Conservation (phyloP, 2,329 filamentous ascomycete species). For the Cryphonectria carpinicola region DNA sequence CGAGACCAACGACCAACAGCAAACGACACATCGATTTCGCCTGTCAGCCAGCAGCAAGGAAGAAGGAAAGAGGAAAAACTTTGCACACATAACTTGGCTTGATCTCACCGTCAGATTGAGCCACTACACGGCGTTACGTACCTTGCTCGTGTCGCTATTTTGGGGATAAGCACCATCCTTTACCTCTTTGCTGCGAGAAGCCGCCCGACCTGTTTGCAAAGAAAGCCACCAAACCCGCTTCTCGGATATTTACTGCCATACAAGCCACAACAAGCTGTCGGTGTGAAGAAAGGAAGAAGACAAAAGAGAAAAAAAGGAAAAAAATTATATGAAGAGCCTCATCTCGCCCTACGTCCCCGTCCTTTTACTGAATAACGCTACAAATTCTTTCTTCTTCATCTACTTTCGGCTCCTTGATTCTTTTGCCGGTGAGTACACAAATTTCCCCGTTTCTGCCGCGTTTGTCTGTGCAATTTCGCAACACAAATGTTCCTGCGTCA, state of each 20-base stretch:
- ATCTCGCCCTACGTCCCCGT: background rate
- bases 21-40: background rate
- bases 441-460: background rate
- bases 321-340: background rate
- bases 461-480: background rate
- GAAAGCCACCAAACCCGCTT: background rate
- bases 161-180: background rate
- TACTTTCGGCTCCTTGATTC: background rate
- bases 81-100: background rate
- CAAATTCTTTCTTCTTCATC: background rate
- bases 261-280: background rate
- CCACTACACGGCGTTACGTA: background rate
- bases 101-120: conserved; percentile 4
- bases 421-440: background rate
- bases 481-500: background rate
- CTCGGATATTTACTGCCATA: background rate
- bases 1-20: background rate
- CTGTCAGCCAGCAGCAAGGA: background rate
- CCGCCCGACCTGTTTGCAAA: background rate
- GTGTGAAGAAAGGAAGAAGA: no score
- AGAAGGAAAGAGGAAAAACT: background rate
- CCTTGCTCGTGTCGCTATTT: conserved; percentile 4
- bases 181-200: background rate
- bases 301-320: no score
- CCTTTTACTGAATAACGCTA: background rate